Evolutionary conservation across 2,329 filamentous ascomycete species (phyloP), one percentile per base, ranked within the genome.

Genomic region (Fusarium begoniae): DNA sequence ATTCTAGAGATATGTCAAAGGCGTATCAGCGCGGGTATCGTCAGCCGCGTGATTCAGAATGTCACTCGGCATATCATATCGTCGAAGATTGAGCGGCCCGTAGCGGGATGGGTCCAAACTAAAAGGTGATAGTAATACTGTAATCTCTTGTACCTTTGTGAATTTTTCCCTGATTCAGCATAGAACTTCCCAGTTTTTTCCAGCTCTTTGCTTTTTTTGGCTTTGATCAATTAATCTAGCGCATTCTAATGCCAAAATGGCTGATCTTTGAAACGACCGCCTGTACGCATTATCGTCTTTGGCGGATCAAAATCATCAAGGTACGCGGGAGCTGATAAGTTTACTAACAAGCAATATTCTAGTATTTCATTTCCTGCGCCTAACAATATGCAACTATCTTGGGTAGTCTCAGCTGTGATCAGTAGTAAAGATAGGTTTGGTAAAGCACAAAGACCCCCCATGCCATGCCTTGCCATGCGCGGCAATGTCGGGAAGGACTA

Each of bases 341-440:
- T 41, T 15, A 45, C 22, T 58, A 62, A 50, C 37, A 62, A 53
- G 50, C 40, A 58, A 70, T 28, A 38, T 65, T 70, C 60, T 72
- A 70, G 45, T 73, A 66, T 66, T 69, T 75, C 70, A 74, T 74
- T 67, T 67, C 73, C 60, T 70, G 63, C 75, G 75, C 75, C 75
- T 68, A 74, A 75, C 73, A 76, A 60, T 75, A 76, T 75, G 73
- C 68, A 69, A 64, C 63, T 74, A 69, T 69, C 58, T 64, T 58
- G 51, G 28, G 45, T 58, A 69, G 55, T 72, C 28, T 54, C 43
- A 55, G 67, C 61, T 74, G 56, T 72, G 38, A 57, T 53, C 63
- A 58, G 59, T 63, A 54, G 55, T 65, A 57, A 53, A 63, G 56
- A 40, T 61, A 68, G 41, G 51, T 53, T 40, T 60, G 30, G 59